Conservation (phyloP, 192 early-diverging fungal species). For the Mortierella antarctica region DNA sequence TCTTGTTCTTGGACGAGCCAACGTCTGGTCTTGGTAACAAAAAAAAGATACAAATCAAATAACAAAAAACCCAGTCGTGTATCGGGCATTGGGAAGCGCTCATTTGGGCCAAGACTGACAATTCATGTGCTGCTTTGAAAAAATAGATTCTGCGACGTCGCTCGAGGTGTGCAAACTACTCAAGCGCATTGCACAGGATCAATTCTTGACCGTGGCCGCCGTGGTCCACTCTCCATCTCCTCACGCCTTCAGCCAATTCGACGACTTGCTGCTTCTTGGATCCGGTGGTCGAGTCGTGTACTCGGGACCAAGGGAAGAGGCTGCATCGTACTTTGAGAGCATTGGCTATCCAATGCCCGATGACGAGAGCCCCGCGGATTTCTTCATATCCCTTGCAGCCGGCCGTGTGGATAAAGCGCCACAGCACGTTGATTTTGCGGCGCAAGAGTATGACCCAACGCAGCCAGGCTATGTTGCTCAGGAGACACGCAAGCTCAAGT, state of each 20-base stretch:
- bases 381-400: conserved; percentile 70
- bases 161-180: conserved; percentile 71
- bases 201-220: conserved; percentile 71
- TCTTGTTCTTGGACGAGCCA: conserved; percentile 76
- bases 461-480: neutral
- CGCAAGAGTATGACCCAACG: conserved; percentile 2
- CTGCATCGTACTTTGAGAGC: conserved; percentile 59
- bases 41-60: too few species aligned
- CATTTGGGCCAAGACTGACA: too few species aligned
- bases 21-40: conserved; percentile 64
- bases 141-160: conserved; percentile 67
- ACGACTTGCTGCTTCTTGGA: conserved; percentile 77
- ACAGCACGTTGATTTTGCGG: neutral
- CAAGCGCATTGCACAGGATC: conserved; percentile 67
- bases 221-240: conserved; percentile 77
- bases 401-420: conserved; percentile 51
- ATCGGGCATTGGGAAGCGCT: too few species aligned
- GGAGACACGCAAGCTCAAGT: conserved; percentile 12
- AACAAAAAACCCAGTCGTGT: too few species aligned
- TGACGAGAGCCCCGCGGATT: conserved; percentile 63
- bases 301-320: conserved; percentile 64
- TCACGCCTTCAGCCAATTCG: conserved; percentile 72
- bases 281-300: conserved; percentile 74
- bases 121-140: too few species aligned
- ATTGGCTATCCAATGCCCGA: conserved; percentile 57